Percentiles rank a stretch among this genome's conserved stretches.
Conservation (phyloP, 2,329 filamentous ascomycete genomes). For the Fusarium brevicatenulatum region DNA sequence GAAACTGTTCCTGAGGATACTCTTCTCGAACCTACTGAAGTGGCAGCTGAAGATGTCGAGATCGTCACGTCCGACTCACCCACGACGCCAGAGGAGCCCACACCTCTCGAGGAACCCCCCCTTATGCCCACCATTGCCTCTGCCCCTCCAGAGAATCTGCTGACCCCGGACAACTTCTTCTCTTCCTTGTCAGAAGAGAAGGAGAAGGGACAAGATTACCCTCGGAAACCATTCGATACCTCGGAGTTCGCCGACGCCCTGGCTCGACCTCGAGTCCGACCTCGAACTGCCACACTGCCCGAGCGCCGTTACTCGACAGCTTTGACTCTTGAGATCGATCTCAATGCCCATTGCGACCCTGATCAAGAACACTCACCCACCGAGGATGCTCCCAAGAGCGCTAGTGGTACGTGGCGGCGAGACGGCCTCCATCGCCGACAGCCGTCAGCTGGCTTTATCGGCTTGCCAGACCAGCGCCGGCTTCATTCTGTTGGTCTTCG, state of each 20-base stretch:
- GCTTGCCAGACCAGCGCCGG: constrained; percentile 39
- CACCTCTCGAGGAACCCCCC: constrained; percentile 11
- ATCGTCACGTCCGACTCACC: constrained; percentile 2
- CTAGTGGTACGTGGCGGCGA: constrained; percentile 19
- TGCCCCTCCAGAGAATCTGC: constrained; percentile 33
- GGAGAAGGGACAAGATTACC: constrained; percentile 22
- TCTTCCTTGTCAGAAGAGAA: constrained; percentile 17
- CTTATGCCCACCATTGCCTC: constrained; percentile 23
- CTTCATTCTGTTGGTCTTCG: constrained; percentile 43
- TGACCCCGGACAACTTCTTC: constrained; percentile 21
- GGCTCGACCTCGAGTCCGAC: constrained; percentile 20
- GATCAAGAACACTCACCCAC: constrained; percentile 35
- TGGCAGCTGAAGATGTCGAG: constrained; percentile 7
- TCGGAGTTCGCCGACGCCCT: constrained; percentile 26
- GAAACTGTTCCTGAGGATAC: constrained; percentile 40
- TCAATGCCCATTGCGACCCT: constrained; percentile 24
- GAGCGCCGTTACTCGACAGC: constrained; percentile 43
- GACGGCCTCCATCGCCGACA: constrained; percentile 34
- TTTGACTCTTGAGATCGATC: constrained; percentile 40
- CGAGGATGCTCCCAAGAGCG: constrained; percentile 37
- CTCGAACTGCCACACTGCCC: constrained; percentile 37
- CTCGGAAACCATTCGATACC: constrained; percentile 24
- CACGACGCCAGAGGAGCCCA: neutral
- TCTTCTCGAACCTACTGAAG: constrained; percentile 19
- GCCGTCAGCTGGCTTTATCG: constrained; percentile 42